Percentiles rank a stretch among this genome's conserved stretches.
Evolutionary conservation across 2,329 filamentous ascomycete genomes (phyloP).

Genomic region (Calonectria hongkongensis): DNA sequence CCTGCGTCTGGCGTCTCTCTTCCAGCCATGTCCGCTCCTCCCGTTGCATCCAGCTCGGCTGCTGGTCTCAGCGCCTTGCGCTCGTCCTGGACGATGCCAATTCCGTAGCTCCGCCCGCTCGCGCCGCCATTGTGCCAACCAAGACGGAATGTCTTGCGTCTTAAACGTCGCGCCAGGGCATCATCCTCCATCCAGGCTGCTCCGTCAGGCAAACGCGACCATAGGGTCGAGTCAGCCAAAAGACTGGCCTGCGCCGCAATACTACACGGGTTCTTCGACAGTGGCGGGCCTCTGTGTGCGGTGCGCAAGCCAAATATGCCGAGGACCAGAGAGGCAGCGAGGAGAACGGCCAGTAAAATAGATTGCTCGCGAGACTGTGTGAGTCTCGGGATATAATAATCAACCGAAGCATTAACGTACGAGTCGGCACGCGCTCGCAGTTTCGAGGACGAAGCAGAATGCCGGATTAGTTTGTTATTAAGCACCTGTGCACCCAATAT

Average conservation of each 20-base stretch:
- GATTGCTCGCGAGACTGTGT: slow-evolving; percentile 50
- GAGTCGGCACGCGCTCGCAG: slow-evolving; percentile 40
- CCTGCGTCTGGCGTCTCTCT: slow-evolving; percentile 30
- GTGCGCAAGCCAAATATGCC: slow-evolving; percentile 51
- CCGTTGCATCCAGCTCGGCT: slow-evolving; percentile 32
- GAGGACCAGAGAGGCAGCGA: slow-evolving; percentile 48
- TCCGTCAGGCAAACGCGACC: slow-evolving; percentile 54
- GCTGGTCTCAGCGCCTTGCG: slow-evolving; percentile 42
- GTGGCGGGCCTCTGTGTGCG: slow-evolving; percentile 43
- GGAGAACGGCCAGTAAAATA: slow-evolving; percentile 47
- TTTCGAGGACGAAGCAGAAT: slow-evolving; percentile 32
- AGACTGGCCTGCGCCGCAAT: slow-evolving; percentile 56
- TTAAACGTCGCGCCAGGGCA: slow-evolving; percentile 50
- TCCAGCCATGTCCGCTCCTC: neutral
- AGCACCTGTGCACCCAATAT: slow-evolving; percentile 54
- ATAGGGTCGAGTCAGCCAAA: slow-evolving; percentile 54
- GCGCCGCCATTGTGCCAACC: slow-evolving; percentile 48
- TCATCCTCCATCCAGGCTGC: slow-evolving; percentile 55
- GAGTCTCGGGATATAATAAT: slow-evolving; percentile 49
- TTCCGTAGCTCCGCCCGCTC: slow-evolving; percentile 50
- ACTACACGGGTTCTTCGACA: slow-evolving; percentile 55
- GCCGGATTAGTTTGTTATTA: slow-evolving; percentile 47
- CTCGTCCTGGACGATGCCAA: slow-evolving; percentile 55
- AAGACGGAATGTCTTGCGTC: slow-evolving; percentile 54
- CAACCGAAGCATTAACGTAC: slow-evolving; percentile 45